Evolutionary conservation across 2,329 filamentous ascomycete genomes (phyloP), one percentile per base, ranked within the genome.

Genomic region (Ophiocordyceps sinensis): DNA sequence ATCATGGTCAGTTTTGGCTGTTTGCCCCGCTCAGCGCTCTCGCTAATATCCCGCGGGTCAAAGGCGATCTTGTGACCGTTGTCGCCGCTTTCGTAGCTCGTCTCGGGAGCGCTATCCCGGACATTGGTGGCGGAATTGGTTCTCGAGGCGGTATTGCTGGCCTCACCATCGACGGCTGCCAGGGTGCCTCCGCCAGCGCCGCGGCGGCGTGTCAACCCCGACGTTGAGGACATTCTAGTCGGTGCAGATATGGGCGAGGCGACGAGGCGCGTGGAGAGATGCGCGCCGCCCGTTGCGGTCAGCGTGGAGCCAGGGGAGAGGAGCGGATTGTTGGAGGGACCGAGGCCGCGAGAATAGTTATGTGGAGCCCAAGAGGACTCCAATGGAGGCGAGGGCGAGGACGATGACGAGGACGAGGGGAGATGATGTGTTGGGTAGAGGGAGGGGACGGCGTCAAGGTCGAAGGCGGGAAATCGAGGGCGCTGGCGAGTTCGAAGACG

Each of bases 51-150:
- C 63, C 89, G 76, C 44, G 91, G 91, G 63, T 98, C 91, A 62
- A 86, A 98, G 44, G 88, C 91, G 63, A 98, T 96, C 73, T 93
- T 94, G 74, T 96, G 91, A 51, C 91, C 91, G 67, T 95, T 95
- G 65, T 94, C 89, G 61, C 82, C 74, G 59, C 73, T 87, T 66
- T 88, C 83, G 70, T 94, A 96, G 55, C 83, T 89, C 45, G 91
- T 95, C 66, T 80, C 77, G 54, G 75, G 77, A 48, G 61, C 67
- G 55, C 54, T 66, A 55, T 76, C 73, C 56, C 64, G 65, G 55
- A 64, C 59, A 57, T 73, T 73, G 53, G 60, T 64, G 45, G 70
- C 62, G 37, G 70, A 71, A 54, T 75, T 69, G 68, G 77, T 64
- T 53, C 71, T 66, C 68, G 77, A 70, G 46, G 79, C 54, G 35